Evolutionary conservation across 2,329 filamentous ascomycete genomes (phyloP).

Genomic region (Ascocoryne sarcoides): DNA sequence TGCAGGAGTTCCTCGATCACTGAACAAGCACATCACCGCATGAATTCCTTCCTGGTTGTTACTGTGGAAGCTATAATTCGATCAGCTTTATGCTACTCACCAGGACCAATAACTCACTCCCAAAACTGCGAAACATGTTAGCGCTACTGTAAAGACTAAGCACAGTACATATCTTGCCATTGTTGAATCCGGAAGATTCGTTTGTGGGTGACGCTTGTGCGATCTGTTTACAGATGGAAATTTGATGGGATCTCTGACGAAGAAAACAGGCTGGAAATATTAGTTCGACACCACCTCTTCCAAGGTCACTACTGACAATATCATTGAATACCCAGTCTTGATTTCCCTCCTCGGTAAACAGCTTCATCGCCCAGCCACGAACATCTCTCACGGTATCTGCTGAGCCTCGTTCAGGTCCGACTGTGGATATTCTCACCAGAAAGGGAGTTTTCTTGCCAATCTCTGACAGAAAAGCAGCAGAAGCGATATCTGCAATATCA

Average conservation of each 20-base stretch:
- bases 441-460: constrained; percentile 45
- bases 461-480: constrained; percentile 42
- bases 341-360: constrained; percentile 44
- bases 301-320: constrained; percentile 1
- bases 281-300: neutral
- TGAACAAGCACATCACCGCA: constrained; percentile 43
- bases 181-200: constrained; percentile 26
- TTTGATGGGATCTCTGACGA: constrained; percentile 42
- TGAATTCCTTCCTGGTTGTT: constrained; percentile 42
- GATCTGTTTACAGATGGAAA: constrained; percentile 39
- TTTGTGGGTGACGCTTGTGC: constrained; percentile 36
- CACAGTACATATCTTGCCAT: constrained; percentile 23
- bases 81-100: too few species aligned
- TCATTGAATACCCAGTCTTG: constrained; percentile 32
- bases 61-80: constrained; percentile 29
- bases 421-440: constrained; percentile 39
- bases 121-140: neutral
- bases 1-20: constrained; percentile 39
- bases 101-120: constrained; percentile 2
- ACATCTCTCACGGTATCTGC: constrained; percentile 40
- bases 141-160: constrained; percentile 12
- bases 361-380: constrained; percentile 41
- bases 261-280: constrained; percentile 53
- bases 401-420: constrained; percentile 36
- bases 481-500: constrained; percentile 47